Base-by-base conservation (phyloP, 2,329 filamentous ascomycete species). In the Aspergillus sp. region DNA sequence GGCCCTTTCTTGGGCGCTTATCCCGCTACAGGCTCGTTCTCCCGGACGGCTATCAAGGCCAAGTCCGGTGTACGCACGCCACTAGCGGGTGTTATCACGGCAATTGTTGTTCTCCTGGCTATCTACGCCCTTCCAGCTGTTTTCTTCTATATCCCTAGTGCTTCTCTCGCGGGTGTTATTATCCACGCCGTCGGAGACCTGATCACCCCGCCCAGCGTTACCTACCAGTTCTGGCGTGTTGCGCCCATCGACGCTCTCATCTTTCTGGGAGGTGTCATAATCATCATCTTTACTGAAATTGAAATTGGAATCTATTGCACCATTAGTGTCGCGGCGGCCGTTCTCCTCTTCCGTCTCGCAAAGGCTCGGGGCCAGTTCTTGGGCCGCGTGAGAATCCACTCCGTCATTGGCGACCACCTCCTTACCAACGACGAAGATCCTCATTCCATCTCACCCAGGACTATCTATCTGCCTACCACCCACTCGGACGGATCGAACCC, bases 181-280 rank as follows among this genome's bases (percentile, higher is more conserved):
- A 96, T 98, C 63, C 94, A 98, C 73, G 94, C 95, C 2, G 94
- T 98, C 2, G 90, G 91, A 58, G 94, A 98, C 73, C 80, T 99
- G 57, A 90, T 98, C 73, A 96, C 93, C 0, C 88, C 92, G 0
- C 94, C 94, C 4, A 92, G 96, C 73, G 92, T 90, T 0, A 84
- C 98, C 11, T 96, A 96, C 75, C 90, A 95, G 69, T 99, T 97
- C 79, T 99, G 94, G 94, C 86, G 87, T 46, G 91, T 96, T 5
- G 95, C 92, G 0, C 95, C 95, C 0, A 73, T 97, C 1, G 95
- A 42, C 6, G 36, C 36, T 16, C 4, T 42, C 1, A 42, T 42
- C 14, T 42, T 42, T 2, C 16, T 42, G 36, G 36, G 12, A n/a
- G 36, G 36, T 42, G 36, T 42, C 36, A 42, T 42, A 7, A 42